Percentiles rank a stretch among this genome's conserved stretches.
Evolutionary conservation across 140 eudicot genomes (phyloP).

Genomic region (Bidens hawaiensis): DNA sequence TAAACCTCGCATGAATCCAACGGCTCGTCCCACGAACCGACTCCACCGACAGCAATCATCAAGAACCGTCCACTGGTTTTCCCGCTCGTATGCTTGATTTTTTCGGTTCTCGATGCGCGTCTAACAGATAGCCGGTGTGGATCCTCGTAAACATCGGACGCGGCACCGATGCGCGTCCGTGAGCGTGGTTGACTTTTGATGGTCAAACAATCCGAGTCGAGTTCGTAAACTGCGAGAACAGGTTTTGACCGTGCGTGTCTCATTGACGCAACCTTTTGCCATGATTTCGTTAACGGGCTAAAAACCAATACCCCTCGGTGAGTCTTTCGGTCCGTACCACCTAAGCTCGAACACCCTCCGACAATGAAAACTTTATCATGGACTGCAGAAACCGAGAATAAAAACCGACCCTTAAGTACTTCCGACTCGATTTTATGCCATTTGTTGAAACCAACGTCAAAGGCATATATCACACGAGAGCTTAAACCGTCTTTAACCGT

Average conservation of each 20-base stretch:
- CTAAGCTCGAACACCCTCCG: slow-evolving; percentile 77
- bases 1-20: slow-evolving; percentile 72
- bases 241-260: slow-evolving; percentile 75
- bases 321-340: slow-evolving; percentile 68
- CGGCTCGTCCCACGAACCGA: slow-evolving; percentile 80
- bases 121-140: slow-evolving; percentile 81
- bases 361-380: slow-evolving; percentile 57
- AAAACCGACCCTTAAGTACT: slow-evolving; percentile 62
- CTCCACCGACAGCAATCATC: slow-evolving; percentile 70
- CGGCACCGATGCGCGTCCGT: slow-evolving; percentile 43
- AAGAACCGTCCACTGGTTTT: slow-evolving; percentile 50
- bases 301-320: slow-evolving; percentile 69
- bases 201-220: slow-evolving; percentile 36
- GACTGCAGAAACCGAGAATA: slow-evolving; percentile 57
- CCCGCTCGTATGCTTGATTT: slow-evolving; percentile 21
- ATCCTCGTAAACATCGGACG: slow-evolving; percentile 76
- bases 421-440: slow-evolving; percentile 67
- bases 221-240: slow-evolving; percentile 56
- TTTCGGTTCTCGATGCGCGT: slow-evolving; percentile 45
- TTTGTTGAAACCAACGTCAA: slow-evolving; percentile 55
- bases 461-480: slow-evolving; percentile 71
- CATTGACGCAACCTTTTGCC: slow-evolving; percentile 73
- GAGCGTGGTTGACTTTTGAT: slow-evolving; percentile 47
- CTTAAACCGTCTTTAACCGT: slow-evolving; percentile 60
- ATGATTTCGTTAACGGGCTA: slow-evolving; percentile 56